Evolutionary conservation across 495 filamentous ascomycete species (phyloP), one percentile per base, ranked within the genome.

Genomic region (Penicillium samsonianum): DNA sequence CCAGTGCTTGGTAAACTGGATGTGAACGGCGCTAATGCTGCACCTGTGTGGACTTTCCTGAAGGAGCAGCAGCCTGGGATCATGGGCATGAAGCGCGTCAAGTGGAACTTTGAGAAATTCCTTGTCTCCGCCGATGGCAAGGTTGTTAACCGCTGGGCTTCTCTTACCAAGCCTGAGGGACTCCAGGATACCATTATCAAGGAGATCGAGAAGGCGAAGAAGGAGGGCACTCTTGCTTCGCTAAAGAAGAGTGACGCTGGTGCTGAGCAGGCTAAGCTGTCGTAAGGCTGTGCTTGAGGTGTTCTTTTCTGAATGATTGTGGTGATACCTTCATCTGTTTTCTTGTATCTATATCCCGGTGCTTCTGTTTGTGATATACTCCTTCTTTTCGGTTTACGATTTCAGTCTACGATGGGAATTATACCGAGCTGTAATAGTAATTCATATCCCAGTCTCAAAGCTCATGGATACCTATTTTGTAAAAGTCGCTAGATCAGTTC

Each of bases 101-200:
- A 96, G 87, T 96, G 92, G 91, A 96, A 93, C 71, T 95, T 96
- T 73, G 95, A 98, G 80, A 98, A 98, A 82, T 98, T 96, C 72
- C 74, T 98, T 61, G 79, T 98, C 53, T 86, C 84, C n/a, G 80
- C 81, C 52, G 90, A 96, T 70, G 93, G 93, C 3, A 81, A 87
- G 73, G 92, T 97, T 26, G 88, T 85, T 67, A 78, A 75, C 7
- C 73, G 94, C 44, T 98, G 90, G 89, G 89, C 89, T 26, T 91
- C 88, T 66, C 85, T 84, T 12, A 90, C 88, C 11, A 96, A 91
- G 83, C 94, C 94, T 0, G 90, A 91, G 78, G 74, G 69, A 33
- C 68, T 98, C 69, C 86, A 92, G 82, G 73, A 73, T 45, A 67
- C 73, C 3, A 93, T 98, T 66, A 67, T 92, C 67, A 81, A 87